Base-by-base conservation (phyloP, 2,329 filamentous ascomycete genomes). In the Penicillium sumatraense region DNA sequence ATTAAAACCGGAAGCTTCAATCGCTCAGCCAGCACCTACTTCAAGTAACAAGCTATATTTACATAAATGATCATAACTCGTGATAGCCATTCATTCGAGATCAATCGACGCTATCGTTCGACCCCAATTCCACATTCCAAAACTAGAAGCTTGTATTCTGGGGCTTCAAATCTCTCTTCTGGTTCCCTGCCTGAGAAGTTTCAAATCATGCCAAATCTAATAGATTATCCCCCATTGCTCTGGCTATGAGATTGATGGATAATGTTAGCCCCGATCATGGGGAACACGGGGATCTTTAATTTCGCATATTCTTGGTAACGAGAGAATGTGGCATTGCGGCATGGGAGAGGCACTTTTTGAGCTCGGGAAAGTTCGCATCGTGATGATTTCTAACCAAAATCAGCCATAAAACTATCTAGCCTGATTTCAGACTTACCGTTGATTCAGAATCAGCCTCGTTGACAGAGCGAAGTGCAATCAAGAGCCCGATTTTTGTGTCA, bases 401-500 rank as follows among this genome's bases (percentile, higher is more conserved):
- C 42, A 31, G 42, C 14, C 7, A 31, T 20, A 10, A 31, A 31
- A 44, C 9, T 18, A 16, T 44, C 9, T 29, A 45, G 41, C 10
- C 23, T 10, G 16, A 27, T 16, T 10, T 27, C 20, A 11, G 16
- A 11, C 41, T 10, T 45, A 45, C 41, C 41, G 24, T 18, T 10
- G 40, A 24, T 2, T 13, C 21, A 26, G 21, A 18, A 14, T 36
- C 23, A 5, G 42, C 27, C 18, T 56, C 26, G 1, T 36, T 10
- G 3, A 4, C 7, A 7, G 54, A 11, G 18, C 45, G 36, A 6
- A 23, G 49, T 16, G 54, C 54, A 29, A 53, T 57, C 7, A 53
- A 23, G 23, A 57, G 29, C 13, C 50, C 54, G 27, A 57, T 53
- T 9, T 57, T 57, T 4, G 50, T 46, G 26, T 57, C 46, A 35